Percentiles rank a stretch among this genome's conserved stretches.
phyloP scores from a whole-genome alignment of 192 early-diverging fungal genomes.

The Coemansia aciculifera region DNA sequence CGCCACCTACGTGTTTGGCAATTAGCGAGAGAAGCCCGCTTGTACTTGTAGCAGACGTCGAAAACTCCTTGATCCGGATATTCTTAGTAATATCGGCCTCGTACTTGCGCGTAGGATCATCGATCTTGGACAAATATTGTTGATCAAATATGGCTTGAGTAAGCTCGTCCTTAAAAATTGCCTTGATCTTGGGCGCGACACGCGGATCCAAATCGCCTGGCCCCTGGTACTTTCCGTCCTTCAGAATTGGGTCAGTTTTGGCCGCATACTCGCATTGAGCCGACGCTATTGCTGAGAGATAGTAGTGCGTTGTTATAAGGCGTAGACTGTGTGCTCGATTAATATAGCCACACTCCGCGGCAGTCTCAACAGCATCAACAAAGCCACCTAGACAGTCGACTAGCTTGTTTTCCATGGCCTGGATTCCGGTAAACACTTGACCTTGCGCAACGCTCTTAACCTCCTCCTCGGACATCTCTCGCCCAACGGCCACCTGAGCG shows the following conservation, averaged over 20 bases:
- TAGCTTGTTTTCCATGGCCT: conserved; percentile 60
- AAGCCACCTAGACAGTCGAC: conserved; percentile 66
- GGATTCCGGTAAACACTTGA: conserved; percentile 62
- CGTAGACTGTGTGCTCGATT: background rate
- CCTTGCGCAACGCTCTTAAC: conserved; percentile 64
- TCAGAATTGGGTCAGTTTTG: background rate
- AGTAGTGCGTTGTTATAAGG: background rate
- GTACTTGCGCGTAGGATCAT: background rate
- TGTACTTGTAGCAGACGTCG: background rate
- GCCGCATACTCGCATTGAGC: background rate
- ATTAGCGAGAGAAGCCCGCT: background rate
- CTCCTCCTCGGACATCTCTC: conserved; percentile 53
- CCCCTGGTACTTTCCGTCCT: background rate
- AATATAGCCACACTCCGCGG: conserved; percentile 32
- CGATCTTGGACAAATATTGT: background rate
- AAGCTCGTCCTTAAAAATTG: background rate
- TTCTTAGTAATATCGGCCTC: conserved; percentile 42
- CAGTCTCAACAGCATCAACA: conserved; percentile 47
- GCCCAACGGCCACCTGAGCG: conserved; percentile 59
- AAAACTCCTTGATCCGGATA: conserved; percentile 54
- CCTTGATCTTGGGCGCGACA: background rate
- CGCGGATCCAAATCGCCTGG: background rate
- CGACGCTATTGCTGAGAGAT: conserved; percentile 9
- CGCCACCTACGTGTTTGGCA: background rate
- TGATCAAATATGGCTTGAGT: background rate